Evolutionary conservation across 306 rosid genomes (phyloP), one percentile per base, ranked within the genome.

Genomic region (Aeschynomene evenia): DNA sequence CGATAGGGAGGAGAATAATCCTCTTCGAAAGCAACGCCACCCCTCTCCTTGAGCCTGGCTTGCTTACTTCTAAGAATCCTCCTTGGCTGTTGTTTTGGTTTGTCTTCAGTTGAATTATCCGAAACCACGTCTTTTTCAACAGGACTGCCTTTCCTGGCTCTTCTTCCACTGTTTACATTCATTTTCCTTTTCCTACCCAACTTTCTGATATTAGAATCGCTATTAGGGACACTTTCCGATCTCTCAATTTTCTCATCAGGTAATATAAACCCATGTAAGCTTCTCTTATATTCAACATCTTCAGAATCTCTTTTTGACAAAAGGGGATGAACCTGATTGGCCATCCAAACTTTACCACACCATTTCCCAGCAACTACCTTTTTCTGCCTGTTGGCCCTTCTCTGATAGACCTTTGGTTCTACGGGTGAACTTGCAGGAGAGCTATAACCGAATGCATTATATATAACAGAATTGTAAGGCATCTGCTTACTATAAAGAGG

Each of bases 291-390:
- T 22, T 76, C 88, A 55, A 70, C 88, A 58, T 86, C 89, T 20
- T 85, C 88, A 57, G 81, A 71, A 51, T 89, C 91, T 76, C 79
- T 74, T 83, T 86, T 89, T 18, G 77, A 83, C 60, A 95, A 81
- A 39, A 89, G 84, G 67, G 96, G 91, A 83, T 95, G 99, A 58
- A 91, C 96, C 79, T 95, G 99, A 80, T 77, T 79, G 19, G 97
- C 91, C 96, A 89, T 95, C 99, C 99, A 95, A 69, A 95, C 96
- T 87, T 85, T 95, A 36, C 99, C 97, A 23, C 99, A 95, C 99
- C 99, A 95, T 85, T 87, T 91, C 39, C 99, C 99, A 33, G 89
- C 97, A 81, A 95, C 96, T 20, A 86, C 73, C 77, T 89, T 91
- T 85, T 83, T 95, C 81, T 80, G 93, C 75, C 69, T 85, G 80